Base-by-base conservation (phyloP, 805 yeast genomes). In the baker's yeast (Saccharomyces cerevisiae) region DNA sequence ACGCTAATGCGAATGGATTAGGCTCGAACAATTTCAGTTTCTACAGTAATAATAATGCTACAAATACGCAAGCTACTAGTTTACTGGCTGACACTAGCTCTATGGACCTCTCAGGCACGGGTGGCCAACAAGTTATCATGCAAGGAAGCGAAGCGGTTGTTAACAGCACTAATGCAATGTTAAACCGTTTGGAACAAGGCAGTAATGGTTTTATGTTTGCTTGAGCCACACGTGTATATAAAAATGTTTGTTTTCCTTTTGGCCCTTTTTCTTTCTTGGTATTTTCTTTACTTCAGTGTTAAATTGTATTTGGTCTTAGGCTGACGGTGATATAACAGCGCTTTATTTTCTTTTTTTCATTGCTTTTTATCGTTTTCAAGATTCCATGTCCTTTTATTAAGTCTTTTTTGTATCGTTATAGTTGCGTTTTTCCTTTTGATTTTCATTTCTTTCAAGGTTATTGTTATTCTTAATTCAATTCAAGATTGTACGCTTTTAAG, bases 191-290 rank as follows among this genome's bases (percentile, higher is more conserved):
- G 51, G 68, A 64, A 51, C 57, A 55, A 49, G 67, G 62, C 6
- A 64, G 68, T 50, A 64, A 63, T 41, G 67, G 66, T 4, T 55
- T 51, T 46, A 51, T 58, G 46, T 59, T 58, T 51, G 59, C 63
- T 50, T 62, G 51, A 55, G 43, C 43, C 10, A 28, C 47, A 21
- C 50, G 17, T 36, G 53, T 36, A 48, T 41, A 47, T 22, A 30
- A 48, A 32, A 26, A 49, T 51, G 24, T 30, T 52, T 52, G n/a
- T 29, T 32, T 26, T 49, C 30, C 17, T 26, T 36, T 26, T 14
- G 1, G 32, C 17, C 8, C 28, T n/a, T 31, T 10, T 14, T 50
- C 41, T 50, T 41, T 17, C 26, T 22, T 14, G 46, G 27, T 28
- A 22, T 46, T 53, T 31, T 28, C 46, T 27, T 51, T 30, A 32